These are phyloP conservation scores for Orbilia quercus DNA, from an alignment of 2,329 filamentous ascomycete genomes.

Conservation along the genomic window DNA sequence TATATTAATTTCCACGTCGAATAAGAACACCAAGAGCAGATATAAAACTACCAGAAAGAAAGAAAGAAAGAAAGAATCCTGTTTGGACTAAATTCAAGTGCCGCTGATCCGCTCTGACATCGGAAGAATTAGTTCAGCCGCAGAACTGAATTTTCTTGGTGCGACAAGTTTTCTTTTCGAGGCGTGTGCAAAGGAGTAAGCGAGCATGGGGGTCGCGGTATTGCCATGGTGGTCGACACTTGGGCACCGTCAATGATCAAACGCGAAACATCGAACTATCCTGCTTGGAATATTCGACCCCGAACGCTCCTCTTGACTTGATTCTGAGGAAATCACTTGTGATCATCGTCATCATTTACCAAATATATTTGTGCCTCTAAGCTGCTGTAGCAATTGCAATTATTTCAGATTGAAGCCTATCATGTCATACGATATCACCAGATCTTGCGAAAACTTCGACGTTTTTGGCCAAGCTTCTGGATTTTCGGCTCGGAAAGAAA, in stretches of 20 bases:
- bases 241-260: slow-evolving; percentile 13
- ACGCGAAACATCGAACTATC: slow-evolving; percentile 14
- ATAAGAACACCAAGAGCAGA: no score
- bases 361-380: not conserved
- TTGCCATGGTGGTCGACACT: slow-evolving; percentile 26
- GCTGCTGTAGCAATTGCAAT: not conserved
- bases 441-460: slow-evolving; percentile 10
- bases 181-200: slow-evolving; percentile 26
- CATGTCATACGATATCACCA: not conserved
- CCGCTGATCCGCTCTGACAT: slow-evolving; percentile 41
- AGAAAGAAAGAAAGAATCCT: slow-evolving; percentile 2
- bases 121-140: slow-evolving; percentile 55
- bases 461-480: slow-evolving; percentile 46
- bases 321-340: no score
- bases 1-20: slow-evolving; percentile 19
- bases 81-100: slow-evolving; percentile 15
- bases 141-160: slow-evolving; percentile 12
- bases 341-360: not conserved
- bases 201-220: slow-evolving; percentile 27
- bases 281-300: slow-evolving; percentile 50
- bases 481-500: slow-evolving; percentile 42
- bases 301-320: no score
- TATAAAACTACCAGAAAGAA: not conserved
- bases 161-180: slow-evolving; percentile 12
- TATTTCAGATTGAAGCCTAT: not conserved